Evolutionary conservation across 169 alveolate genomes (phyloP).

Genomic region (Plasmodium yoelii): DNA sequence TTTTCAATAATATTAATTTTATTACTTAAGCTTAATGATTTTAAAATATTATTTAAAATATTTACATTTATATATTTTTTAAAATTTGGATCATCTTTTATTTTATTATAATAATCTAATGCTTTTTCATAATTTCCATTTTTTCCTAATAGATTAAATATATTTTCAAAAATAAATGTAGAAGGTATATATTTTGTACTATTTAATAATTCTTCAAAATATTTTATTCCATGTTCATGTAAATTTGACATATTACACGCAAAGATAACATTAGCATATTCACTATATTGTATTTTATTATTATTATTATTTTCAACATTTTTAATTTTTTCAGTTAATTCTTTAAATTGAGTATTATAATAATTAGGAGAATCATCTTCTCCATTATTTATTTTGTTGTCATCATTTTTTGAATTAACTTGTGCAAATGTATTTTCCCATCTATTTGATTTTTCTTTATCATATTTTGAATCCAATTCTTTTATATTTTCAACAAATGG

Average conservation of each 20-base stretch:
- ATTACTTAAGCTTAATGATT: conserved; percentile 40
- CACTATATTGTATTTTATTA: conserved; percentile 68
- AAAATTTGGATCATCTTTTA: conserved; percentile 68
- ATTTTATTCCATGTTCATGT: conserved; percentile 69
- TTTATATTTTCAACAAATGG: conserved; percentile 43
- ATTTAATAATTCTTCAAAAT: conserved; percentile 73
- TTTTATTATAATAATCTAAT: conserved; percentile 40
- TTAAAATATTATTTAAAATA: conserved; percentile 56
- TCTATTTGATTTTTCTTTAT: not conserved
- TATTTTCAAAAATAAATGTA: conserved; percentile 48
- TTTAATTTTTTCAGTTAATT: conserved; percentile 39
- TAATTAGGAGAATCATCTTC: not conserved
- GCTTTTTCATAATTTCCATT: conserved; percentile 69
- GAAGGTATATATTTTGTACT: conserved; percentile 71
- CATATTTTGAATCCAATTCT: not conserved
- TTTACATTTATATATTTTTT: conserved; percentile 63
- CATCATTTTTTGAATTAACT: not conserved
- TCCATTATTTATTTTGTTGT: not conserved
- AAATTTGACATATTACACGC: conserved; percentile 65
- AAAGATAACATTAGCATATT: conserved; percentile 69
- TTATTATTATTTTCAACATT: conserved; percentile 41
- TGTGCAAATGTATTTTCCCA: conserved; percentile 21
- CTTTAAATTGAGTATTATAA: conserved; percentile 36
- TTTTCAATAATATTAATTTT: conserved; percentile 61
- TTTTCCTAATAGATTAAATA: conserved; percentile 60